Base-by-base conservation (phyloP, 2,329 filamentous ascomycete species). In the Metarhizium robertsii region DNA sequence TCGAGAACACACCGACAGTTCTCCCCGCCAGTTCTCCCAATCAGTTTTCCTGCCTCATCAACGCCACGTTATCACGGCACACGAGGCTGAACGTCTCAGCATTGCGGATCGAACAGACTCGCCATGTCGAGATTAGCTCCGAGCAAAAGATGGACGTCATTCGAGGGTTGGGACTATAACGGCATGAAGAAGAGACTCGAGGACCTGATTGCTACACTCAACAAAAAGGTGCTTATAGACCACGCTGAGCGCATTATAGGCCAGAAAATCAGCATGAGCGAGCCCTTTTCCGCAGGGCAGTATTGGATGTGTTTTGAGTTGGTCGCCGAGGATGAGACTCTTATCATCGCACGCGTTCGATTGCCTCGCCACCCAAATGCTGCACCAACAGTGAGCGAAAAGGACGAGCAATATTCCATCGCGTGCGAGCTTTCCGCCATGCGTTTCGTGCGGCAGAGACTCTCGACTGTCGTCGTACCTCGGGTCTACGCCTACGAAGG, bases 201-300 rank as follows among this genome's bases (percentile, higher is more conserved):
- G 45, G 48, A 3, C 25, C 36, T 57, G 1, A 42, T 64, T 7
- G 50, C 36, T 1, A 54, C 48, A 10, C 46, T 65, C 10, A 45
- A 66, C 55, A 64, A 60, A 40, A 1, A 10, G 10, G 53, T 46
- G 7, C 60, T 66, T 2, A 2, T 62, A 14, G 18, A 30, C n/a
- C 64, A 66, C 55, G 61, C 62, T 16, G 54, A 62, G 53, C 53
- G 43, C n/a, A 36, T 64, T 29, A 60, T 50, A 48, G 55, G 55
- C 34, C 62, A 65, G 56, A 64, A 63, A 43, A n/a, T 61, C 50
- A 58, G n/a, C 29, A 59, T 67, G 55, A 67, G 65, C 54, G 50
- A 63, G 51, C 62, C 63, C 5, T 67, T 68, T 53, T 67, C 65
- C 1, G 66, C 63, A 5, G 66, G 65, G 2, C 61, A 67, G 46